phyloP scores from a whole-genome alignment of 2,329 filamentous ascomycete genomes.

The Plectosphaerella sp. region DNA sequence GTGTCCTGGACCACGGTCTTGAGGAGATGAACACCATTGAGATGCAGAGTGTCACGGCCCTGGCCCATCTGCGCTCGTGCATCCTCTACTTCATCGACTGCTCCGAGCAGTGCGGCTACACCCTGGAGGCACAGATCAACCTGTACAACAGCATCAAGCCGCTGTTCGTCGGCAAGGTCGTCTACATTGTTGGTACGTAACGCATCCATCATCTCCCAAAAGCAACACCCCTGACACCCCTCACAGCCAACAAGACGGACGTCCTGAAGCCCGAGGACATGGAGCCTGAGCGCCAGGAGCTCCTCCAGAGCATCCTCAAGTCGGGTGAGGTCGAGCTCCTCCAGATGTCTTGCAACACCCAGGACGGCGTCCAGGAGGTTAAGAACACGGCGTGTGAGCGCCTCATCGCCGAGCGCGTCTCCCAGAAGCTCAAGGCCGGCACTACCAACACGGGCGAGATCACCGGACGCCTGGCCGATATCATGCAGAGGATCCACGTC shows the following conservation, averaged over 20 bases:
- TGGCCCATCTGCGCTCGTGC: constrained; percentile 91
- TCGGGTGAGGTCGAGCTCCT: constrained; percentile 88
- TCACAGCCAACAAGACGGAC: constrained; percentile 98
- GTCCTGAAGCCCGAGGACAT: constrained; percentile 83
- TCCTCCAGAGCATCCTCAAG: constrained; percentile 77
- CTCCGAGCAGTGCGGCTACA: constrained; percentile 87
- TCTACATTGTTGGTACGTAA: constrained; percentile 67
- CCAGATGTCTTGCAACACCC: constrained; percentile 90
- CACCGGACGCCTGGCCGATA: constrained; percentile 79
- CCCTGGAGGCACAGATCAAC: constrained; percentile 85
- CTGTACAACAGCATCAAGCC: constrained; percentile 97
- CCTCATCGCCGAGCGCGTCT: constrained; percentile 86
- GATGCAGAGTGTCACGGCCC: constrained; percentile 97
- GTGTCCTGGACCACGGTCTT: constrained; percentile 93
- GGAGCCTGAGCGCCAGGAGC: constrained; percentile 69
- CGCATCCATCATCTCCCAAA: background rate
- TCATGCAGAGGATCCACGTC: constrained; percentile 93
- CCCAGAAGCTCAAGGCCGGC: constrained; percentile 92
- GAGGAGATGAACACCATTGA: constrained; percentile 92
- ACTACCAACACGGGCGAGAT: constrained; percentile 72
- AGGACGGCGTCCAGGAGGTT: constrained; percentile 88
- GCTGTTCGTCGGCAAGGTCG: constrained; percentile 93
- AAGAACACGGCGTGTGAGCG: constrained; percentile 94
- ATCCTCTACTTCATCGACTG: constrained; percentile 75
- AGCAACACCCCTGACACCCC: constrained; percentile 32